Evolutionary conservation across 2,329 filamentous ascomycete species (phyloP).

Genomic region (Microdochium bolleyi): DNA sequence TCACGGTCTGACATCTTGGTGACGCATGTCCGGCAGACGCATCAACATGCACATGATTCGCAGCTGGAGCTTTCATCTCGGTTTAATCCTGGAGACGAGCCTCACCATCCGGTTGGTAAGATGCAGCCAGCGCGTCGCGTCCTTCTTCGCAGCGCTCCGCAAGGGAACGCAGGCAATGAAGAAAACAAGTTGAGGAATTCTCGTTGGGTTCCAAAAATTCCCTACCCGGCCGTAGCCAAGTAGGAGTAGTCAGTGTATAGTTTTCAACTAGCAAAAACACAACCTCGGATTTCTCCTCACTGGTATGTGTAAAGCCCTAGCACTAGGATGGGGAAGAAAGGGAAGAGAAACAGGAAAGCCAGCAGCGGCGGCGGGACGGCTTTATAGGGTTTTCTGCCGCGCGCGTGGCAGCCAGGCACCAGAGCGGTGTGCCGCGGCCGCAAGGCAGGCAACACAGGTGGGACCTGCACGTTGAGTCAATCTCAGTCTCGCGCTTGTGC

Average conservation of each 20-base stretch:
- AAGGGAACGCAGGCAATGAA: conserved; percentile 42
- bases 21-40: not conserved
- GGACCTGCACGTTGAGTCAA: not conserved
- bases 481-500: not conserved
- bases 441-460: not conserved
- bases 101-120: no score
- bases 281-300: conserved; percentile 84
- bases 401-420: not conserved
- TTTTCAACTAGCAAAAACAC: conserved; percentile 90
- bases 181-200: conserved; percentile 25
- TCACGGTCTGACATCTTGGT: not conserved
- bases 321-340: conserved; percentile 52
- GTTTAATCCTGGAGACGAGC: no score
- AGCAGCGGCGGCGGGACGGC: conserved; percentile 6
- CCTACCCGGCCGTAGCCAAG: conserved; percentile 60
- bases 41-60: no score
- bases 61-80: no score
- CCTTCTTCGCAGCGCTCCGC: conserved; percentile 43
- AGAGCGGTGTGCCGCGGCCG: not conserved
- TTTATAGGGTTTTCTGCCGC: not conserved
- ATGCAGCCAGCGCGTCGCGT: no score
- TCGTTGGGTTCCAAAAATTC: conserved; percentile 66
- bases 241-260: conserved; percentile 72
- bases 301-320: conserved; percentile 75
- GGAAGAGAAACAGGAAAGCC: conserved; percentile 16